Percentiles rank a stretch among this genome's conserved stretches.
These are phyloP conservation scores for Fusarium siculi DNA, from an alignment of 2,329 filamentous ascomycete genomes.

Conservation along the genomic window DNA sequence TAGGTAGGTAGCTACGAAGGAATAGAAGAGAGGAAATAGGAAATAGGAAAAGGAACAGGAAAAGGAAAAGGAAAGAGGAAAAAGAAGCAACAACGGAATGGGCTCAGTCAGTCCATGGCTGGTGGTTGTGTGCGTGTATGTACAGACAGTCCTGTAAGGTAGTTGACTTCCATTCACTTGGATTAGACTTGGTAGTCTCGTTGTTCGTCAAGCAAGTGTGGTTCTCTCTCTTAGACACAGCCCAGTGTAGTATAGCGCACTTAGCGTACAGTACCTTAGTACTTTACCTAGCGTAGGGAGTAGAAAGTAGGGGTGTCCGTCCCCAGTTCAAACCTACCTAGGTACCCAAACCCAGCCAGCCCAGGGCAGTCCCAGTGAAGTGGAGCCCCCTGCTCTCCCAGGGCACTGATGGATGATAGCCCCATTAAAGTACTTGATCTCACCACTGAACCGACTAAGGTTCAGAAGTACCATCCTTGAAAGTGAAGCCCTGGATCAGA, in stretches of 20 bases:
- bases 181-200: constrained; percentile 33
- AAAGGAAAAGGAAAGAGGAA: constrained; percentile 21
- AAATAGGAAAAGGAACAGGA: not conserved
- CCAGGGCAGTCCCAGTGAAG: not conserved
- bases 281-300: constrained; percentile 20
- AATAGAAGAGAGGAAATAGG: constrained; percentile 13
- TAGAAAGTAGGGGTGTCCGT: constrained; percentile 26
- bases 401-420: not conserved
- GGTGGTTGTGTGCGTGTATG: constrained; percentile 43
- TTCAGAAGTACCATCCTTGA: constrained; percentile 11
- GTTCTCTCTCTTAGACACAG: constrained; percentile 32
- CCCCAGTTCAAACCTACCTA: not conserved
- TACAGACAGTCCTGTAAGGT: constrained; percentile 22
- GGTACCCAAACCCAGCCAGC: not conserved
- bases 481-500: constrained; percentile 23
- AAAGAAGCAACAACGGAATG: constrained; percentile 38
- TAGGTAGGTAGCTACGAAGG: constrained; percentile 4
- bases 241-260: constrained; percentile 18
- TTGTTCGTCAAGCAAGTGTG: constrained; percentile 37
- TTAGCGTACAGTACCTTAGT: constrained; percentile 11
- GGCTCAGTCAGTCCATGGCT: constrained; percentile 45
- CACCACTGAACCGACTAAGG: not conserved
- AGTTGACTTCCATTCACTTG: constrained; percentile 32
- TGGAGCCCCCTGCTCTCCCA: not conserved
- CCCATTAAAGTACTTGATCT: constrained; percentile 4